Evolutionary conservation across 345 rosid species (phyloP), one percentile per base, ranked within the genome.

Genomic region (Aquilaria yunnanensis): DNA sequence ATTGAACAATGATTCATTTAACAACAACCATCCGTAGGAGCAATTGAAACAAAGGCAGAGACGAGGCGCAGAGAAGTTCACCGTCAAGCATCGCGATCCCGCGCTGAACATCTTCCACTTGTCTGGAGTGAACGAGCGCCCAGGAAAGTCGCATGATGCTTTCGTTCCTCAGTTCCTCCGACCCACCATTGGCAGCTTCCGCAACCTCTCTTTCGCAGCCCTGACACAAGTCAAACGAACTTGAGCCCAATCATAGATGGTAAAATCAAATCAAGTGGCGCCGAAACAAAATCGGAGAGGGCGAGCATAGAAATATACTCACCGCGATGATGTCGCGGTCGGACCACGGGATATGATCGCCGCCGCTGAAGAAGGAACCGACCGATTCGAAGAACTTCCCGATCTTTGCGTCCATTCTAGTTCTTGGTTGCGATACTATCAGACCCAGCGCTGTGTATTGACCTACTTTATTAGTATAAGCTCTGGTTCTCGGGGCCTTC

Each of bases 331-430:
- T 72, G 64, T 87, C 97, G 6, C 81, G 74, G 57, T 87, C 88
- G 82, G 85, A 83, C 95, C 92, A 90, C 9, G 92, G 90, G 76
- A 90, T 87, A 75, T 87, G 88, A 60, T 83, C 92, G 32, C 88
- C 80, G 50, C 88, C 84, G 47, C 78, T 14, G 79, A 87, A 90
- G 82, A 90, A 90, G 66, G 81, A 72, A 14, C 75, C 77, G 58
- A 83, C 55, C 23, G 85, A 83, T 34, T 78, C 82, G 67, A 81
- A 77, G 68, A 83, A 75, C 59, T 61, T 63, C 9, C 61, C 59
- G 6, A 77, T 62, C 63, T 66, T 69, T 3, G 63, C 66, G 23
- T 76, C 80, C 80, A 76, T 75, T 64, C 61, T 62, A 14, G 14
- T 10, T 10, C 12, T 41, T 2, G 9, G 29, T 13, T 5, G 10